Evolutionary conservation across 352 stramenopile genomes (phyloP).

Genomic region (Peronospora belbahrii): DNA sequence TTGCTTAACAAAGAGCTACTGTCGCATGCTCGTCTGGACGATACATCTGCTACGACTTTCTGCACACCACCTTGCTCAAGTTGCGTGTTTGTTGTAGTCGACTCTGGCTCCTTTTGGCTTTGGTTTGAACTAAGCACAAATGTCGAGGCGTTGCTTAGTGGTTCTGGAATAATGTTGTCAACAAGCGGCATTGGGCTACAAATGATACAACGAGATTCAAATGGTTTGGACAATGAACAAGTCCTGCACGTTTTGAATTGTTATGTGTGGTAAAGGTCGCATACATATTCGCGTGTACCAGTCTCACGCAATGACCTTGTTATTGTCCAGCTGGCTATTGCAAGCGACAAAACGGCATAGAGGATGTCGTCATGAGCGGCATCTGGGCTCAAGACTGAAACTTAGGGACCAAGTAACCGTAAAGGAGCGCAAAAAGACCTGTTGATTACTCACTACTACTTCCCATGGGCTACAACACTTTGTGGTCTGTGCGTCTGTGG

Average conservation of each 20-base stretch:
- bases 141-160: constrained; percentile 16
- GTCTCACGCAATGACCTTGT: no score
- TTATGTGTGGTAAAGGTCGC: constrained; percentile 16
- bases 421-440: background rate
- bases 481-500: no score
- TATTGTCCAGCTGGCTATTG: constrained; percentile 19
- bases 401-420: no score
- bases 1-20: constrained; percentile 16
- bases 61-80: constrained; percentile 14
- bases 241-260: constrained; percentile 2
- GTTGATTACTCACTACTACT: background rate
- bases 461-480: background rate
- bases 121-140: constrained; percentile 15
- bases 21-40: constrained; percentile 5
- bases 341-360: no score
- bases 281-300: no score
- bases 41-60: constrained; percentile 19
- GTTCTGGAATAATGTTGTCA: constrained; percentile 24
- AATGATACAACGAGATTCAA: no score
- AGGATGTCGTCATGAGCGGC: constrained; percentile 8
- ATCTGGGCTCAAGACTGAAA: background rate
- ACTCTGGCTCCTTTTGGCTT: constrained; percentile 19
- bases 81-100: constrained; percentile 17
- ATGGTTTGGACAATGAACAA: no score
- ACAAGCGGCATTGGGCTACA: constrained; percentile 26